Evolutionary conservation across 164 flowering plant genomes (phyloP).

Genomic region (Vitis vinifera): DNA sequence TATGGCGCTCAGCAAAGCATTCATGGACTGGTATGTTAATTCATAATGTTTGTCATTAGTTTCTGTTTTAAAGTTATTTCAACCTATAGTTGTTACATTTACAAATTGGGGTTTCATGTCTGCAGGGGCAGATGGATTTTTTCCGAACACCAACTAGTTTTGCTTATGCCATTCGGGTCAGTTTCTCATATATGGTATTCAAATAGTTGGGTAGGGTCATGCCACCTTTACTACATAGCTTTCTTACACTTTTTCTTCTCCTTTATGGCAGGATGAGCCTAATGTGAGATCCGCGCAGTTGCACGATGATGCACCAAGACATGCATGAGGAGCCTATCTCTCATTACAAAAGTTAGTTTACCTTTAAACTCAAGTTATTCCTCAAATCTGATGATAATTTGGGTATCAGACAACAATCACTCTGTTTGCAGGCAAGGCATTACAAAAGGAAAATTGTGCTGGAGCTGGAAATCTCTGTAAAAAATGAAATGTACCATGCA

Average conservation of each 20-base stretch:
- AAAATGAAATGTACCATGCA: conserved; percentile 10
- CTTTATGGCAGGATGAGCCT: conserved; percentile 41
- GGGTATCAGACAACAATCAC: background rate
- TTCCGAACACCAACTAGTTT: conserved; percentile 37
- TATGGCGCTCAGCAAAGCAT: conserved; percentile 45
- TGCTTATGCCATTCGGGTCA: conserved; percentile 50
- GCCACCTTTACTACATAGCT: background rate
- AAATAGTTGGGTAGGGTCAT: background rate
- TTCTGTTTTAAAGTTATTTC: background rate
- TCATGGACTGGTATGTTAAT: conserved; percentile 43
- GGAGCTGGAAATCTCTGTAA: conserved; percentile 8
- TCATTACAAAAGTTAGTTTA: background rate
- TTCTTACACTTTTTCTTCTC: background rate
- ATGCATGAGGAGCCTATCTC: conserved; percentile 20
- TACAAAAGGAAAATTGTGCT: background rate
- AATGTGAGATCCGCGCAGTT: conserved; percentile 45
- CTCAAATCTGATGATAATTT: background rate
- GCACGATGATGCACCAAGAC: conserved; percentile 47
- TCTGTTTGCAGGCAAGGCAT: conserved; percentile 8
- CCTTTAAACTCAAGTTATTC: background rate
- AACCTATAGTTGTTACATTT: background rate
- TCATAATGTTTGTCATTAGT: background rate
- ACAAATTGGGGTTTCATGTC: background rate
- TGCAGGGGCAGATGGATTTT: conserved; percentile 62
- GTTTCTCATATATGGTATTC: conserved; percentile 12